Percentiles rank a stretch among this genome's conserved stretches.
Evolutionary conservation across 2,329 filamentous ascomycete species (phyloP).

Genomic region (Emericellopsis atlantica): DNA sequence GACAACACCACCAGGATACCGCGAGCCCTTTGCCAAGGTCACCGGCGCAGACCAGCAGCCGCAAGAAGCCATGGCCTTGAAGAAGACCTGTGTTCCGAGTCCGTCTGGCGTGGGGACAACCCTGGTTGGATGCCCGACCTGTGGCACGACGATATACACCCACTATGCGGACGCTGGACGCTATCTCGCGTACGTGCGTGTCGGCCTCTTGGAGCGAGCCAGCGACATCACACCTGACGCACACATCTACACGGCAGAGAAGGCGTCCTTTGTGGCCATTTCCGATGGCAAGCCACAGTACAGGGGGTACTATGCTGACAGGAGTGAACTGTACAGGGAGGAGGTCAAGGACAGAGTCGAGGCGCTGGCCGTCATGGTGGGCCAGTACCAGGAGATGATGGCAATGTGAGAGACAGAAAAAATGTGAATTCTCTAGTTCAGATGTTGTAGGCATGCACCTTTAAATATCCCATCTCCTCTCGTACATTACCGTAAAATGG

Average conservation of each 20-base stretch:
- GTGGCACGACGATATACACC: conserved; percentile 25
- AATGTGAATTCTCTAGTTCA: background rate
- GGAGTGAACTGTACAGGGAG: conserved; percentile 16
- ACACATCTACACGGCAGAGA: conserved; percentile 23
- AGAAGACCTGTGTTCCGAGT: conserved; percentile 13
- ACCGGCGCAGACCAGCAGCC: conserved; percentile 8
- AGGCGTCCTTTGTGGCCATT: conserved; percentile 11
- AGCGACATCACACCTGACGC: conserved; percentile 26
- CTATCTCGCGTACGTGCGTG: conserved; percentile 23
- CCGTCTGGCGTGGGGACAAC: conserved; percentile 25
- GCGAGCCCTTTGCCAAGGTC: conserved; percentile 7
- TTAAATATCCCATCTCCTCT: too few species aligned
- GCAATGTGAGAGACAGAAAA: background rate
- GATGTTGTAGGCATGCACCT: too few species aligned
- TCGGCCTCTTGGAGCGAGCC: conserved; percentile 28
- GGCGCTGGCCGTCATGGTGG: conserved; percentile 7
- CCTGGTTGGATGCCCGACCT: conserved; percentile 27
- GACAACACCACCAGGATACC: conserved; percentile 7
- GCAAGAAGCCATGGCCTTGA: background rate
- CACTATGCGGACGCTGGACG: conserved; percentile 21
- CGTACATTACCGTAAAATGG: too few species aligned
- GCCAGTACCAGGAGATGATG: background rate
- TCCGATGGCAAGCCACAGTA: conserved; percentile 21
- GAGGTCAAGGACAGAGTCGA: conserved; percentile 17
- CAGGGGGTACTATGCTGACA: conserved; percentile 19